These are phyloP conservation scores for Aegle marmelos DNA, from an alignment of 345 rosid species.

Conservation along the genomic window DNA sequence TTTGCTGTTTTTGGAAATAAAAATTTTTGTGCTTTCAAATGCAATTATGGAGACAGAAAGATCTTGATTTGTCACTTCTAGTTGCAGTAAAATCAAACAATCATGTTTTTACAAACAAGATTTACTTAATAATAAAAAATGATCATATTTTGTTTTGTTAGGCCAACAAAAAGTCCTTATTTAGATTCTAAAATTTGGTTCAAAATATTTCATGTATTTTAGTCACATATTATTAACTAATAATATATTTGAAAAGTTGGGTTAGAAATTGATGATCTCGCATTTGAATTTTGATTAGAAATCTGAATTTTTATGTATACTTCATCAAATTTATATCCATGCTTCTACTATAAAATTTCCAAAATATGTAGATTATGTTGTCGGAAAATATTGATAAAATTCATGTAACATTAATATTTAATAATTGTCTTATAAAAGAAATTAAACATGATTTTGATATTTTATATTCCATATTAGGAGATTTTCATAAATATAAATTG, in stretches of 20 bases:
- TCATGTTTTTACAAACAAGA: neutral
- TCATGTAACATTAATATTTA: neutral
- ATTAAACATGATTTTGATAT: neutral
- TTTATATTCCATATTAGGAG: neutral
- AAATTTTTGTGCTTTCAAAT: neutral
- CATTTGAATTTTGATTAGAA: neutral
- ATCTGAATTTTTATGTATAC: neutral
- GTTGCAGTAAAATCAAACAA: neutral
- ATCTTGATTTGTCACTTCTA: neutral
- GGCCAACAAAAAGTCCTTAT: neutral
- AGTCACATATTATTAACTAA: neutral
- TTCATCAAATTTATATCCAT: neutral
- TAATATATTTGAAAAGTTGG: too few relatives aligned
- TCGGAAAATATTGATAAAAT: neutral
- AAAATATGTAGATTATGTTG: neutral
- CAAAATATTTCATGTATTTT: neutral
- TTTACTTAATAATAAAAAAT: neutral
- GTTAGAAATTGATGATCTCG: too few relatives aligned
- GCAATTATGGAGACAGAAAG: slow-evolving; percentile 5
- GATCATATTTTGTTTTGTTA: neutral
- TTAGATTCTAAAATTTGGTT: neutral
- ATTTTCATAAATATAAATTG: neutral
- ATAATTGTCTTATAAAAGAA: neutral
- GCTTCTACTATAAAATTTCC: neutral
- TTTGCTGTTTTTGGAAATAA: slow-evolving; percentile 2